Evolutionary conservation across 805 yeast genomes (phyloP).

Genomic region (Candida rishiriensis): DNA sequence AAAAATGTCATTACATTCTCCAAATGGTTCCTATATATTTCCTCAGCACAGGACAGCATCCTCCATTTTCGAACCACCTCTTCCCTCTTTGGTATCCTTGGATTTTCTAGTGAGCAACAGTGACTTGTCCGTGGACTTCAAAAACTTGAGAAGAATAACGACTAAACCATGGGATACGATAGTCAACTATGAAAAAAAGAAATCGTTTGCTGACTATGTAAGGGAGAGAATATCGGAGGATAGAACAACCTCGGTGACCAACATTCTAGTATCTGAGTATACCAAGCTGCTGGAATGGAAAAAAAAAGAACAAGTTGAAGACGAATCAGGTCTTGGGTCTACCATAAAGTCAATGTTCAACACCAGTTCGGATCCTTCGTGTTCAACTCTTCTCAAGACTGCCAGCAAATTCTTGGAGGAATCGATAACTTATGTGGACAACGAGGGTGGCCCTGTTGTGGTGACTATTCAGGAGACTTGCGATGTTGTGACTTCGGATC

Average conservation of each 20-base stretch:
- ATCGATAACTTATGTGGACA: slow-evolving; percentile 53
- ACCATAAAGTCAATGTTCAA: slow-evolving; percentile 23
- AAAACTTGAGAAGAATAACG: slow-evolving; percentile 43
- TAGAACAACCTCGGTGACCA: slow-evolving; percentile 34
- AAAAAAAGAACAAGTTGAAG: slow-evolving; percentile 12
- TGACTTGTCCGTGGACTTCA: slow-evolving; percentile 58
- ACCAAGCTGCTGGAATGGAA: slow-evolving; percentile 30
- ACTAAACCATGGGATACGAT: slow-evolving; percentile 63
- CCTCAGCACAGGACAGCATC: slow-evolving; percentile 47
- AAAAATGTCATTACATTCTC: slow-evolving; percentile 40
- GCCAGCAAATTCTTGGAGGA: slow-evolving; percentile 54
- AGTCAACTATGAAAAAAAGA: slow-evolving; percentile 37
- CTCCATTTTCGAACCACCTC: slow-evolving; percentile 38
- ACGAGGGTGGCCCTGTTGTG: slow-evolving; percentile 34
- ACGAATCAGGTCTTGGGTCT: slow-evolving; percentile 13
- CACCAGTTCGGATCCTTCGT: slow-evolving; percentile 25
- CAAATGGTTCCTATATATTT: slow-evolving; percentile 51
- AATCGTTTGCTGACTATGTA: slow-evolving; percentile 53
- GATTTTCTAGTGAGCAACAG: slow-evolving; percentile 59
- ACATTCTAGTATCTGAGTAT: slow-evolving; percentile 37
- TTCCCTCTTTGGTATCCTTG: slow-evolving; percentile 44
- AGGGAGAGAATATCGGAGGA: slow-evolving; percentile 50
- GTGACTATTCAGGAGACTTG: slow-evolving; percentile 58
- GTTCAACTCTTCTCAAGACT: slow-evolving; percentile 31
- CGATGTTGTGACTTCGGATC: slow-evolving; percentile 64